These are phyloP conservation scores for Saccharomyces hybrid DNA, from an alignment of 1,139 yeast species.

Conservation along the genomic window DNA sequence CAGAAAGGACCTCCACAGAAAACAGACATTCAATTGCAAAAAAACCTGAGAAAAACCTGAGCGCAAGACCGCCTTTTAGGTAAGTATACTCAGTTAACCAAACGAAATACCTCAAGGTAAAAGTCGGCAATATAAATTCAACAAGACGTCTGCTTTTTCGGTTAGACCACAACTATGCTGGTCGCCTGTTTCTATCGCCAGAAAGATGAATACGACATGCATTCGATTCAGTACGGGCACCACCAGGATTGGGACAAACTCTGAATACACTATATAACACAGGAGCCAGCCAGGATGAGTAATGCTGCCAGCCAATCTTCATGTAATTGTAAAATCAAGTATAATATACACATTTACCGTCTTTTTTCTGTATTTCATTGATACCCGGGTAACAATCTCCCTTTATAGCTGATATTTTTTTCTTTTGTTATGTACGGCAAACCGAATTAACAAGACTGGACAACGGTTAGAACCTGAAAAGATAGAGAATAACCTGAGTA, in stretches of 20 bases:
- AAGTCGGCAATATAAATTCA: too few relatives aligned
- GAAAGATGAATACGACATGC: background rate
- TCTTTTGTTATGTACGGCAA: background rate
- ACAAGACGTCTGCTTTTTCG: too few relatives aligned
- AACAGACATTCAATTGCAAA: constrained; percentile 3
- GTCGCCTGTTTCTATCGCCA: background rate
- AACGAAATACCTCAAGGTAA: background rate
- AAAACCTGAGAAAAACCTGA: constrained; percentile 4
- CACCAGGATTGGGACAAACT: background rate
- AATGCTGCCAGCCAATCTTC: background rate
- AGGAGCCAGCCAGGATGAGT: too few relatives aligned
- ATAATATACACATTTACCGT: background rate
- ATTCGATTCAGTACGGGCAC: background rate
- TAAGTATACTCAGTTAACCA: constrained; percentile 4
- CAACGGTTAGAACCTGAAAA: background rate
- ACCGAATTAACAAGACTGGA: background rate
- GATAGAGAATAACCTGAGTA: background rate
- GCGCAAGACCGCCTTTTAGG: constrained; percentile 26
- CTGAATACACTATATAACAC: background rate
- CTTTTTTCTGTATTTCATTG: background rate
- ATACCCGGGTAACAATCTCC: background rate
- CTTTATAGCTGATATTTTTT: background rate
- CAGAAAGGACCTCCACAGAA: constrained; percentile 3
- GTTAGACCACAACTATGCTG: too few relatives aligned
- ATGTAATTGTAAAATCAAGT: background rate